phyloP scores from a whole-genome alignment of 2,329 filamentous ascomycete genomes.

The Hypoxylon sp. region DNA sequence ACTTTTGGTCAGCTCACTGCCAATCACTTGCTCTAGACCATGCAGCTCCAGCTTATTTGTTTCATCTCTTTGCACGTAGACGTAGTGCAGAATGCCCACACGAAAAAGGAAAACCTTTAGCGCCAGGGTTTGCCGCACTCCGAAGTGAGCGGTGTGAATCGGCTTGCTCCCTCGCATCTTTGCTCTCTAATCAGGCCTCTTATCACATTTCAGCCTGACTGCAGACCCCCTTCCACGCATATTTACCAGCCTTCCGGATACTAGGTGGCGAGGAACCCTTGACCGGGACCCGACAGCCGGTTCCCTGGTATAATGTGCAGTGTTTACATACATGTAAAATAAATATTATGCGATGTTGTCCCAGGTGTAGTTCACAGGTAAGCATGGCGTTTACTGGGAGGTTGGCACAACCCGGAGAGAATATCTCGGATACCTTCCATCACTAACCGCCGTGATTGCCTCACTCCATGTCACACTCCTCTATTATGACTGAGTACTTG shows the following conservation, averaged over 20 bases:
- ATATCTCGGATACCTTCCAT: slow-evolving; percentile 1
- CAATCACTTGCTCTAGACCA: slow-evolving; percentile 19
- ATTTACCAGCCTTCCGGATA: slow-evolving; percentile 25
- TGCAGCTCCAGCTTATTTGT: slow-evolving; percentile 18
- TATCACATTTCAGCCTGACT: slow-evolving; percentile 38
- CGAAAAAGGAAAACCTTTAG: not conserved
- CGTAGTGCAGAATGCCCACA: slow-evolving; percentile 15
- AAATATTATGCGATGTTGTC: not conserved
- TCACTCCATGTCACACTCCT: not conserved
- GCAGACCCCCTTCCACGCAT: slow-evolving; percentile 39
- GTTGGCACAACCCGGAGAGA: not conserved
- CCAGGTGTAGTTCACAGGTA: slow-evolving; percentile 1
- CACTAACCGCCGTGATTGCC: not conserved
- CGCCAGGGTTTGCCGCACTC: slow-evolving; percentile 26
- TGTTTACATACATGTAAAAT: not conserved
- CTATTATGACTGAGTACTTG: not conserved
- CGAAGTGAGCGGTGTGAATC: slow-evolving; percentile 37
- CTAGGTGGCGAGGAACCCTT: slow-evolving; percentile 32
- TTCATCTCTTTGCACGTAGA: slow-evolving; percentile 28
- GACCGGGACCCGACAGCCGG: slow-evolving; percentile 36
- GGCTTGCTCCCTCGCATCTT: slow-evolving; percentile 39
- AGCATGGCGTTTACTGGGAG: slow-evolving; percentile 26
- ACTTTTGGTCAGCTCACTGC: slow-evolving; percentile 3
- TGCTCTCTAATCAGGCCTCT: slow-evolving; percentile 35
- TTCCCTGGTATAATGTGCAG: not conserved